These are phyloP conservation scores for Lomentospora prolificans DNA, from an alignment of 2,329 filamentous ascomycete genomes.

Conservation along the genomic window DNA sequence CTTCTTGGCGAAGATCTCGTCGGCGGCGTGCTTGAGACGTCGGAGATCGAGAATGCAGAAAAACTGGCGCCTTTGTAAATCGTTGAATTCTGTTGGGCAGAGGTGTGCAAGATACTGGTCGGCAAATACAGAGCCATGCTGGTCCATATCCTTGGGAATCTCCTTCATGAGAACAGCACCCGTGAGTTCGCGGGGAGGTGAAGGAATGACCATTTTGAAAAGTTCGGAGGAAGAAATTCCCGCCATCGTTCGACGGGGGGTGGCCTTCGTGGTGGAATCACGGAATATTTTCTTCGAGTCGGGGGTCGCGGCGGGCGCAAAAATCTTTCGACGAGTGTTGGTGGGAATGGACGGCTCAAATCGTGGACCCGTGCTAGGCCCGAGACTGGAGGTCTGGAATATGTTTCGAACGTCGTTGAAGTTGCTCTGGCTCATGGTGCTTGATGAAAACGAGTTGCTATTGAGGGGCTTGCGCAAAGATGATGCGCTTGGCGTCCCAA, in stretches of 20 bases:
- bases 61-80: conserved; percentile 50
- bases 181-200: conserved; percentile 44
- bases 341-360: conserved; percentile 37
- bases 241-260: conserved; percentile 12
- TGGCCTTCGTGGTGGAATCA: conserved; percentile 33
- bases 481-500: conserved; percentile 27
- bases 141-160: conserved; percentile 41
- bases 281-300: conserved; percentile 32
- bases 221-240: conserved; percentile 24
- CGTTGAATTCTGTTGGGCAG: conserved; percentile 46
- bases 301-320: conserved; percentile 34
- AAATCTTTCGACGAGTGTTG: conserved; percentile 37
- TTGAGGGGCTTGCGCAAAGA: conserved; percentile 22
- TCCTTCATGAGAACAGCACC: conserved; percentile 44
- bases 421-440: conserved; percentile 25
- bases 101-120: conserved; percentile 49
- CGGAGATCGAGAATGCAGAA: conserved; percentile 54
- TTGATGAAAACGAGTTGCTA: conserved; percentile 16
- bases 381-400: conserved; percentile 28
- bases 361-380: conserved; percentile 15
- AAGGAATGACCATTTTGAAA: conserved; percentile 49
- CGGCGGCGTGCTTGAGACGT: conserved; percentile 50
- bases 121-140: conserved; percentile 46
- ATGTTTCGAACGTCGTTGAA: conserved; percentile 29
- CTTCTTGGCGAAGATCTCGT: conserved; percentile 50